A percentile compares a stretch with the other conserved stretches of the same genome.
Evolutionary conservation across 2,329 filamentous ascomycete genomes (phyloP).

Genomic region (Aureobasidium sp.): DNA sequence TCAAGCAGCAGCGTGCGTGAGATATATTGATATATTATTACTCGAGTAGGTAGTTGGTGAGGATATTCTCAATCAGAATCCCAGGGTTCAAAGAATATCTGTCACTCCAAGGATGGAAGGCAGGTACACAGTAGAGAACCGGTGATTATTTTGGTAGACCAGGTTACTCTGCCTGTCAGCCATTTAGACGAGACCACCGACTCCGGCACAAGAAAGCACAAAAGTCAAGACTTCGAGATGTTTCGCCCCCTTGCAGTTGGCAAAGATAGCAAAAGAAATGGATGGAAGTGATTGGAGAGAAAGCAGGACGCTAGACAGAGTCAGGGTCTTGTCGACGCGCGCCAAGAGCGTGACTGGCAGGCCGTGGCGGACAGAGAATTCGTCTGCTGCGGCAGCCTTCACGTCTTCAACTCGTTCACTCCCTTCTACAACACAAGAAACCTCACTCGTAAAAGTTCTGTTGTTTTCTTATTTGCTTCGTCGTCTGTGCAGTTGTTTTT

Average conservation of each 20-base stretch:
- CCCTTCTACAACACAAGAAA: slow-evolving; percentile 1
- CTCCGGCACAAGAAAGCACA: not conserved
- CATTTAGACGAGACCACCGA: not conserved
- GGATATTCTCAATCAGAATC: too few relatives aligned
- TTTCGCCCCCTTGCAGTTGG: not conserved
- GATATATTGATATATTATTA: not conserved
- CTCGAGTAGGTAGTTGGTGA: too few relatives aligned
- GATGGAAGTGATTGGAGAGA: slow-evolving; percentile 6
- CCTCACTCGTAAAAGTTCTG: slow-evolving; percentile 10
- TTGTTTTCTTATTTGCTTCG: slow-evolving; percentile 14
- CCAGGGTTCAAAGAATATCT: not conserved
- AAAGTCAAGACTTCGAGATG: not conserved
- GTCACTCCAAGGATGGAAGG: not conserved
- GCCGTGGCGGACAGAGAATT: not conserved
- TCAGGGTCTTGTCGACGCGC: not conserved
- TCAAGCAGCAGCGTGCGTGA: not conserved
- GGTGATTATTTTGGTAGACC: too few relatives aligned
- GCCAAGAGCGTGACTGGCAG: not conserved
- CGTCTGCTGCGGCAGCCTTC: not conserved
- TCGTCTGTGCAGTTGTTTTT: slow-evolving; percentile 13
- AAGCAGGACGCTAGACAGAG: not conserved
- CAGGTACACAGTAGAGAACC: not conserved
- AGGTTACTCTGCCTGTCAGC: not conserved
- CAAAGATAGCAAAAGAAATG: not conserved
- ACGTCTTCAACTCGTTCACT: not conserved